Percentiles rank a stretch among this genome's conserved stretches.
phyloP scores from a whole-genome alignment of 2,329 filamentous ascomycete genomes.

The Beauveria medogensis region DNA sequence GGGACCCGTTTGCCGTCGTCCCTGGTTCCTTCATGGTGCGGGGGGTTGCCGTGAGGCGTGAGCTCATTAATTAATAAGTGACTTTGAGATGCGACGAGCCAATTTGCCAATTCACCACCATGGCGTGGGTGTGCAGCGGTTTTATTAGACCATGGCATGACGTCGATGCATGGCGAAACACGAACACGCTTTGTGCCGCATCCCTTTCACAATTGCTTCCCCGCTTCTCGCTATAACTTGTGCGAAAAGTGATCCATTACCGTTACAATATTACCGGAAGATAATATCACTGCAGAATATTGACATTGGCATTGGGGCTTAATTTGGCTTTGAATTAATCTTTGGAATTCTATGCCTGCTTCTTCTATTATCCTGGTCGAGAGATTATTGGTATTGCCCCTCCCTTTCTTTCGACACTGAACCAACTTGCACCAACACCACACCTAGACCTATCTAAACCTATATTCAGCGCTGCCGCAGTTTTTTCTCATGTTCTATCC shows the following conservation, averaged over 20 bases:
- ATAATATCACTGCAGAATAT: too few relatives aligned
- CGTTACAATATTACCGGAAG: too few relatives aligned
- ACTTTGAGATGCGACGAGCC: neutral
- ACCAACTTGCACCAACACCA: neutral
- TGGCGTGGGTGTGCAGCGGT: neutral
- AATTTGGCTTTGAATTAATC: too few relatives aligned
- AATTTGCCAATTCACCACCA: neutral
- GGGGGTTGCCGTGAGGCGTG: neutral
- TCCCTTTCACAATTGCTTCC: neutral
- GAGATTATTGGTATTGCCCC: too few relatives aligned
- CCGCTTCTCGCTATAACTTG: neutral
- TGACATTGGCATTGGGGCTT: too few relatives aligned
- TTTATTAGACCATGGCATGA: neutral
- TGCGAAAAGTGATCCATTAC: too few relatives aligned
- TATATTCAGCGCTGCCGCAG: slow-evolving; percentile 54
- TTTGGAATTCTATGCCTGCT: too few relatives aligned
- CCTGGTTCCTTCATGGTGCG: neutral
- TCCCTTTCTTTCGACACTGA: neutral
- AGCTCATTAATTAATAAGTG: neutral
- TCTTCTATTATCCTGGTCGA: too few relatives aligned
- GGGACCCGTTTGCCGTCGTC: neutral
- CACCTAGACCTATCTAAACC: neutral
- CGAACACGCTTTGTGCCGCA: neutral
- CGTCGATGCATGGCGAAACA: neutral
- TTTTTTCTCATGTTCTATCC: slow-evolving; percentile 65